A percentile compares a stretch with the other conserved stretches of the same genome.
Evolutionary conservation across 768 basidiomycete genomes (phyloP).

Genomic region (Phaffia australis): DNA sequence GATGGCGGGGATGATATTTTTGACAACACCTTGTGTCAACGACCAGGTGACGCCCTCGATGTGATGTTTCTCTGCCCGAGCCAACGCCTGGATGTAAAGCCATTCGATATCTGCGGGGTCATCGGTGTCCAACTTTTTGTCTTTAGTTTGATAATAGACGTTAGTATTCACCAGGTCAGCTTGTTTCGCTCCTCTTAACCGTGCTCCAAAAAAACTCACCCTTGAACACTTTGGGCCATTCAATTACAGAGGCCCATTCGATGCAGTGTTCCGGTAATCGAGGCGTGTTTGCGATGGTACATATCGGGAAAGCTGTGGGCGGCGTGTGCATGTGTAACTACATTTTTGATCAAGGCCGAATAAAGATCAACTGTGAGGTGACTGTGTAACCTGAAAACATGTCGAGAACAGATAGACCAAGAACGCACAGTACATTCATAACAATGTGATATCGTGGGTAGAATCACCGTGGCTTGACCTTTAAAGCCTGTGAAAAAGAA

Average conservation of each 20-base stretch:
- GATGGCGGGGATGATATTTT: conserved; percentile 95
- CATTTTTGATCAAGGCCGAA: not conserved
- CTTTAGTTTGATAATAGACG: conserved; percentile 40
- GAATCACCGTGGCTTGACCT: conserved; percentile 92
- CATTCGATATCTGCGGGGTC: conserved; percentile 94
- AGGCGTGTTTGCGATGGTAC: conserved; percentile 97
- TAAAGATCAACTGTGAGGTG: not conserved
- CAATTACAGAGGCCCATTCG: conserved; percentile 96
- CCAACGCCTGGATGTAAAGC: conserved; percentile 69
- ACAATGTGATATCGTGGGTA: conserved; percentile 88
- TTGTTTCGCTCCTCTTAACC: not conserved
- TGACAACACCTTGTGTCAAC: conserved; percentile 94
- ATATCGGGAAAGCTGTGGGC: conserved; percentile 91
- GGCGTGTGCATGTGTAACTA: conserved; percentile 91
- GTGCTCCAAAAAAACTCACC: conserved; percentile 46
- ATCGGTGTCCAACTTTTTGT: conserved; percentile 93
- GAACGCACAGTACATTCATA: conserved; percentile 72
- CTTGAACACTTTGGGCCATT: conserved; percentile 90
- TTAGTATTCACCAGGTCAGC: not conserved
- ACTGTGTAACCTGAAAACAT: not conserved
- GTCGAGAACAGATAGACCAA: not conserved
- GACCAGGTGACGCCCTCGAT: conserved; percentile 99
- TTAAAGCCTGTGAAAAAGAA: conserved; percentile 64
- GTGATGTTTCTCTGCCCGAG: conserved; percentile 83
- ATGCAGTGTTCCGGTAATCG: conserved; percentile 97